phyloP scores from a whole-genome alignment of 495 filamentous ascomycete genomes.

The Cudoniella acicularis region DNA sequence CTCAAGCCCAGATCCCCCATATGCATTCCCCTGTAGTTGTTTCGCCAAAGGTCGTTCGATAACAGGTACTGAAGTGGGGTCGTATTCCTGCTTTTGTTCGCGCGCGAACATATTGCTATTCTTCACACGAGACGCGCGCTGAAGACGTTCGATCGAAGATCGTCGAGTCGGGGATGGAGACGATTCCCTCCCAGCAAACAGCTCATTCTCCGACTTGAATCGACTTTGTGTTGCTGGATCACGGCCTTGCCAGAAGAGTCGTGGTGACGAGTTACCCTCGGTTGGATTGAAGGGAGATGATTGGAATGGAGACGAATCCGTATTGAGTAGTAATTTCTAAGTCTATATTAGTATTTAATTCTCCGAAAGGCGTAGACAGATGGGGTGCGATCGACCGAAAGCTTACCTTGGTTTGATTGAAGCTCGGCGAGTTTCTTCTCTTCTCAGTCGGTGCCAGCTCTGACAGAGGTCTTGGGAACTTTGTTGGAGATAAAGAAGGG shows the following conservation, averaged over 20 bases:
- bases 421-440: slow-evolving; percentile 71
- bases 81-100: slow-evolving; percentile 85
- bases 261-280: slow-evolving; percentile 61
- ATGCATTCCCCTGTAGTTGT: slow-evolving; percentile 62
- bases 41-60: slow-evolving; percentile 76
- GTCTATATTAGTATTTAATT: slow-evolving; percentile 24
- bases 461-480: slow-evolving; percentile 49
- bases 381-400: not conserved
- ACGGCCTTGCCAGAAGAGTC: slow-evolving; percentile 81
- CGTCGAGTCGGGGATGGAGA: slow-evolving; percentile 69
- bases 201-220: slow-evolving; percentile 64
- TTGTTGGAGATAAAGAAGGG: slow-evolving; percentile 41
- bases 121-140: slow-evolving; percentile 89
- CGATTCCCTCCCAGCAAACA: slow-evolving; percentile 53
- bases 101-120: slow-evolving; percentile 94
- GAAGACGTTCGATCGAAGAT: slow-evolving; percentile 87
- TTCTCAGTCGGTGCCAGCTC: slow-evolving; percentile 55
- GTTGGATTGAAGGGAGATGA: slow-evolving; percentile 61
- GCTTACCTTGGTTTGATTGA: slow-evolving; percentile 67
- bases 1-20: slow-evolving; percentile 42
- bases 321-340: slow-evolving; percentile 50
- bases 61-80: slow-evolving; percentile 69
- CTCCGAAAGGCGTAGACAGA: slow-evolving; percentile 20
- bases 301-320: slow-evolving; percentile 73
- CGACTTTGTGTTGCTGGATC: slow-evolving; percentile 62